Evolutionary conservation across 768 basidiomycete genomes (phyloP).

Genomic region (Mrakia blollopis): DNA sequence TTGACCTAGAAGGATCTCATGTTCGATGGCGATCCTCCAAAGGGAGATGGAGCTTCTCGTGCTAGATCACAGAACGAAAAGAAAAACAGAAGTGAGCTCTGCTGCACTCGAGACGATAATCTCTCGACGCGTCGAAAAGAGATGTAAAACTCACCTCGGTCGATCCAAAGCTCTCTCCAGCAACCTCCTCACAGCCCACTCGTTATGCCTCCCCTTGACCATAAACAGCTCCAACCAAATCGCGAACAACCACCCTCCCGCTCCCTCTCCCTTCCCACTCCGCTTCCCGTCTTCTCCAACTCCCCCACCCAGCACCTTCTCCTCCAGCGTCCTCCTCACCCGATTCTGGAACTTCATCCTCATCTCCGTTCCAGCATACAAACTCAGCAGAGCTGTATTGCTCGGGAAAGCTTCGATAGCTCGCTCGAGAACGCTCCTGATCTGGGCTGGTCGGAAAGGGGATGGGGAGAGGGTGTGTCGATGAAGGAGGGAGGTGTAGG

Average conservation of each 20-base stretch:
- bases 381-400: conserved; percentile 45
- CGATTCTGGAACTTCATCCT: conserved; percentile 44
- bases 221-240: conserved; percentile 39
- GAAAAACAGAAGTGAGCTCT: background rate
- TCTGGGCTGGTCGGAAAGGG: conserved; percentile 37
- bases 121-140: background rate
- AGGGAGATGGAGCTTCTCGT: conserved; percentile 41
- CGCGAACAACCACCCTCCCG: conserved; percentile 39
- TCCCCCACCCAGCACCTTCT: conserved; percentile 27
- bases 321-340: conserved; percentile 42
- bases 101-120: no score
- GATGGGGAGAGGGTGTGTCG: conserved; percentile 28
- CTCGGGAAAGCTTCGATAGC: conserved; percentile 43
- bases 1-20: conserved; percentile 42
- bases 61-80: conserved; percentile 13
- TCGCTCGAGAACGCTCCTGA: conserved; percentile 42
- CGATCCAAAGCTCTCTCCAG: conserved; percentile 43
- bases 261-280: conserved; percentile 37
- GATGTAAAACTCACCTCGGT: conserved; percentile 31
- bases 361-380: conserved; percentile 44
- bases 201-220: conserved; percentile 35
- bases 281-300: conserved; percentile 34
- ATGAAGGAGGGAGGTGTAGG: conserved; percentile 15
- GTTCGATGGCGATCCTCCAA: conserved; percentile 47
- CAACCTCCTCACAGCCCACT: conserved; percentile 44